These are phyloP conservation scores for Tagetes erecta DNA, from an alignment of 129 eudicot genomes.

Conservation along the genomic window DNA sequence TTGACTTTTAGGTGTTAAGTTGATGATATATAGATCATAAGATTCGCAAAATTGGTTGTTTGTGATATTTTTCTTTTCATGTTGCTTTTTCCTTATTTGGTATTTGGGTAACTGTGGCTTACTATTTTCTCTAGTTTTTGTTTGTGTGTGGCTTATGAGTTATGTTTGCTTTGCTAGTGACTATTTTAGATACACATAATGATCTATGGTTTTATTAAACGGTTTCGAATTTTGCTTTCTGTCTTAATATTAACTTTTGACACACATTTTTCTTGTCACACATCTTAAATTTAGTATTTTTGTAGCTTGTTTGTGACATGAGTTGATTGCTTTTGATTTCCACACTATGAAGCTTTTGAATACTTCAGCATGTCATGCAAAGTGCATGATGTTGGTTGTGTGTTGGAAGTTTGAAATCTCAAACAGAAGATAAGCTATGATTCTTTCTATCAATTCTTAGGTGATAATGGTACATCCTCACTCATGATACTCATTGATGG, in stretches of 20 bases:
- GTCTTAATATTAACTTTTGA: conserved; percentile 4
- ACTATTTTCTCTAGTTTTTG: conserved; percentile 4
- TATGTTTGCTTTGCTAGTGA: not conserved
- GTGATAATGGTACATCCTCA: conserved; percentile 49
- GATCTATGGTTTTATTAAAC: not conserved
- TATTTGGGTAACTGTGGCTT: conserved; percentile 17
- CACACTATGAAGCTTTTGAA: not conserved
- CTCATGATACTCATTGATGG: conserved; percentile 66
- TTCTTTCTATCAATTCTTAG: conserved; percentile 28
- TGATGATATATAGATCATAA: conserved; percentile 6
- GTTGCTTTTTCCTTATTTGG: conserved; percentile 24
- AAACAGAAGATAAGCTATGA: not conserved
- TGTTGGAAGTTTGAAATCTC: not conserved
- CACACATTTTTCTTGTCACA: conserved; percentile 7
- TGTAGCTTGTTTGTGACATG: conserved; percentile 12
- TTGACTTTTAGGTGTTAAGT: conserved; percentile 14
- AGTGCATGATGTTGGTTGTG: conserved; percentile 10
- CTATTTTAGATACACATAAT: conserved; percentile 10
- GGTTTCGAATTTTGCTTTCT: conserved; percentile 5
- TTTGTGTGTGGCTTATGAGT: conserved; percentile 1
- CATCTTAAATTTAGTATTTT: not conserved
- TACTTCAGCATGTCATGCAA: not conserved
- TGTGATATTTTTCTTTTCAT: not conserved
- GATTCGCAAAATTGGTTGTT: conserved; percentile 17
- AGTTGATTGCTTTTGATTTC: not conserved